Base-by-base conservation (phyloP, 345 rosid species). In the Eucalyptus leucophloia region DNA sequence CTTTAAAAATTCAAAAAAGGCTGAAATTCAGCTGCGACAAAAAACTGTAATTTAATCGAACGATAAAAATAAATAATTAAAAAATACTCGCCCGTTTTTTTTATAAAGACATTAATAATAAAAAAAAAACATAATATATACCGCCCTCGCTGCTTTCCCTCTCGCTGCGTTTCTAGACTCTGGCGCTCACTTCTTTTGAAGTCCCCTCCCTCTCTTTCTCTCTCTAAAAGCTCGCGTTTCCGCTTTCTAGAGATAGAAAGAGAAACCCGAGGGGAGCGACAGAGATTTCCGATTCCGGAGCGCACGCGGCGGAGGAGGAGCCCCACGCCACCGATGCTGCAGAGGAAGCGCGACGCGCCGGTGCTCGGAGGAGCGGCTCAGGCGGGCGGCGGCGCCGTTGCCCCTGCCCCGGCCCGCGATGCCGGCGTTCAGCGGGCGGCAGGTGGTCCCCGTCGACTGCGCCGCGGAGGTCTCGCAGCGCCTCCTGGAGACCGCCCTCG, bases 401-500 rank as follows among this genome's bases (percentile, higher is more conserved):
- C 58, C 58, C 26, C 58, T 53, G 26, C 32, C 62, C 88, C 88
- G 89, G 88, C 8, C 83, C 62, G 80, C 65, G 65, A 97, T 97
- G 99, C 95, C 97, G 89, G 96, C 96, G 86, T 97, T 97, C 94
- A 93, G 97, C 90, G 96, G 95, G 80, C 94, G 90, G 94, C 99
- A 98, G 95, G 97, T 97, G 87, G 99, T 98, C 60, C 99, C 99
- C 72, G 93, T 98, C 56, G 96, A 96, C 92, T 97, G 93, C 95
- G 98, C 95, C 92, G 95, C 93, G 4, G 99, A 96, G 89, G 95
- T 93, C 2, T 98, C 99, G 23, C 99, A 96, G 92, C 95, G 96
- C 37, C 99, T 98, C 18, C 95, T 98, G 16, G 97, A 98, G 49
- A 95, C 99, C 16, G 88, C 94, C 85, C 95, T 96, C 45, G 67